Evolutionary conservation across 139 green algal species (phyloP), one percentile per base, ranked within the genome.

Genomic region (Chlorella vulgaris): DNA sequence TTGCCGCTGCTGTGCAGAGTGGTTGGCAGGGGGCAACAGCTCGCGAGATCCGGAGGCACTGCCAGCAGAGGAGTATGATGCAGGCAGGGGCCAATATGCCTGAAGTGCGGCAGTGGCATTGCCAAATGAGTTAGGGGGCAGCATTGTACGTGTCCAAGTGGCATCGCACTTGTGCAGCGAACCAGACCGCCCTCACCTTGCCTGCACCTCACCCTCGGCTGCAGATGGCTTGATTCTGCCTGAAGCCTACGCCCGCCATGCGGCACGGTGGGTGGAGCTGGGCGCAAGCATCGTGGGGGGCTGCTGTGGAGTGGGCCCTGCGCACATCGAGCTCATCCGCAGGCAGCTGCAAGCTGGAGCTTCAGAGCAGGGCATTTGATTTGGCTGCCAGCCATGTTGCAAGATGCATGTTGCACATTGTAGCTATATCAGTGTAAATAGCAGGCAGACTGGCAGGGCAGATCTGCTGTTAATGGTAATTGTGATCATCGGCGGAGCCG

Each of bases 241-340:
- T 4, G 69, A 80, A 8, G 85, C 85, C 4, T 94, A 94, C 69
- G 78, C 68, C 1, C 26, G 7, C 21, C 67, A 90, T 82, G 88
- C 88, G 0, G 29, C 29, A 28, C 43, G 60, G 5, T 94, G 88
- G 86, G 31, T 60, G 21, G 31, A 42, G 5, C 31, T 53, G 7
- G 90, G 90, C 1, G 88, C 90, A 4, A 71, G 51, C 24, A 78
- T 94, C 4, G 69, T 94, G 21, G 90, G 90, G 24, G 90, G 90
- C 33, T 94, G 90, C 74, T 94, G 90, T 55, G 90, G 90, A 0
- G 82, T 92, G 22, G 86, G 88, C 18, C 88, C 90, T 1, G 50
- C 70, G 29, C 89, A 94, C 62, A 90, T 93, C 22, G 66, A 33
- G 3, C 19, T 28, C 24, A 39, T 76, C 39, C 40, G 51, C 55